A percentile compares a stretch with the other conserved stretches of the same genome.
phyloP scores from a whole-genome alignment of 768 basidiomycete genomes.

The Tricholoma sp. region DNA sequence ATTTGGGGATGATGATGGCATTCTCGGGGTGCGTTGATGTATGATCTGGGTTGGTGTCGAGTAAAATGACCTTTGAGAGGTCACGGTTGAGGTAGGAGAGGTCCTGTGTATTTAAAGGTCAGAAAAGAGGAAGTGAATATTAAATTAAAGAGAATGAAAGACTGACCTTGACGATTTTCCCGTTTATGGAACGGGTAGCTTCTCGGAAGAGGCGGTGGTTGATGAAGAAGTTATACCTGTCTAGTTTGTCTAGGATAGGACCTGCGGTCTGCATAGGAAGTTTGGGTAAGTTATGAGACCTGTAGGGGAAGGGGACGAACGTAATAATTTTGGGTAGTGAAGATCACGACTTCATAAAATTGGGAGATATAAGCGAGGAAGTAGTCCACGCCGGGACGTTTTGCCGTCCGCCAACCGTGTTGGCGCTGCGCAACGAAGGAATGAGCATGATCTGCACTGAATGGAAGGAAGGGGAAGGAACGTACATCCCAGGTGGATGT shows the following conservation, averaged over 20 bases:
- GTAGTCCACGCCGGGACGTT: conserved; percentile 96
- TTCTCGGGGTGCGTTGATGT: conserved; percentile 82
- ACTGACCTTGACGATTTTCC: conserved; percentile 77
- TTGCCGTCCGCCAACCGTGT: conserved; percentile 95
- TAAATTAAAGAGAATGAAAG: background rate
- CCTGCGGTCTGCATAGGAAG: conserved; percentile 62
- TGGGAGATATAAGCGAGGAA: conserved; percentile 96
- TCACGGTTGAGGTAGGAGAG: conserved; percentile 93
- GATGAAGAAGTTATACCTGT: conserved; percentile 88
- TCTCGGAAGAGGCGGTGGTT: conserved; percentile 91
- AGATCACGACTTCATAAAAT: conserved; percentile 97
- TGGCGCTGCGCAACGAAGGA: conserved; percentile 51
- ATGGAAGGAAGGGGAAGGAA: conserved; percentile 15
- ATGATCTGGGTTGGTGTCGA: conserved; percentile 84
- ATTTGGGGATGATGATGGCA: conserved; percentile 74
- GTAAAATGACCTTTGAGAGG: conserved; percentile 79
- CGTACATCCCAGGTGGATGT: conserved; percentile 95
- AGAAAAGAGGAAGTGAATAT: background rate
- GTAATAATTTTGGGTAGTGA: conserved; percentile 86
- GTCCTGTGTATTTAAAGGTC: conserved; percentile 44
- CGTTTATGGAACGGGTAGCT: conserved; percentile 77
- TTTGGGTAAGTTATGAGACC: too few species aligned
- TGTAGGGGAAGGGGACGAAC: conserved; percentile 42
- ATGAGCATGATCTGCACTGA: background rate
- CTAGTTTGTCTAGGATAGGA: conserved; percentile 89